A percentile compares a stretch with the other conserved stretches of the same genome.
phyloP scores from a whole-genome alignment of 2,329 filamentous ascomycete genomes.

The Sordariomycetes sp. region DNA sequence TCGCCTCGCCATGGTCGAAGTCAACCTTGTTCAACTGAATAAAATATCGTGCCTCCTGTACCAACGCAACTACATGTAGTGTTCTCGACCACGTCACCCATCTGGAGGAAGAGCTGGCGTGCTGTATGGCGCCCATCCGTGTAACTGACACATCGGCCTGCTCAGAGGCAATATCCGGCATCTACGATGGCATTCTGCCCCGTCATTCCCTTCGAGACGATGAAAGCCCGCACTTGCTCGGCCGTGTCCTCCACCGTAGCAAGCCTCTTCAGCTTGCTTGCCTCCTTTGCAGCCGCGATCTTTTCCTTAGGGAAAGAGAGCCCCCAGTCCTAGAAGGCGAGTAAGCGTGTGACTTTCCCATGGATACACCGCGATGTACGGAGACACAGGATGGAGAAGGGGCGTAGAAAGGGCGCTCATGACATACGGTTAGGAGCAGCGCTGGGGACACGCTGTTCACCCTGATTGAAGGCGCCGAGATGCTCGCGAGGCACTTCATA shows the following conservation, averaged over 20 bases:
- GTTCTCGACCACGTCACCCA: too few relatives aligned
- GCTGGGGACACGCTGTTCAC: constrained; percentile 50
- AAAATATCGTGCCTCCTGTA: too few relatives aligned
- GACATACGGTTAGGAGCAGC: constrained; percentile 31
- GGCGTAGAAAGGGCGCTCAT: too few relatives aligned
- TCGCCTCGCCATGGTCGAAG: too few relatives aligned
- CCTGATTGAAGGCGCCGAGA: constrained; percentile 42
- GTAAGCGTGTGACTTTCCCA: too few relatives aligned
- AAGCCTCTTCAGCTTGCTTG: neutral
- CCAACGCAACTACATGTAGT: too few relatives aligned
- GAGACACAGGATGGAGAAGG: too few relatives aligned
- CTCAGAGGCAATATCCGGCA: neutral
- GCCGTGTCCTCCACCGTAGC: constrained; percentile 4
- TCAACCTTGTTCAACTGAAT: too few relatives aligned
- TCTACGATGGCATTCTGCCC: constrained; percentile 3
- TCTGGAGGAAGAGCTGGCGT: too few relatives aligned
- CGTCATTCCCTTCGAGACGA: neutral
- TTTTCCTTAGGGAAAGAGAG: neutral
- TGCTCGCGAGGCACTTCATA: constrained; percentile 39
- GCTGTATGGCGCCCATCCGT: too few relatives aligned
- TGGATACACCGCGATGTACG: too few relatives aligned
- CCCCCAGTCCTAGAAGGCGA: neutral
- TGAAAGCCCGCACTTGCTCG: constrained; percentile 2
- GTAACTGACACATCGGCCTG: too few relatives aligned
- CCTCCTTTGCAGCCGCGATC: neutral